A percentile compares a stretch with the other conserved stretches of the same genome.
These are phyloP conservation scores for Diplosphaera chodatii DNA, from an alignment of 139 green algal species.

Conservation along the genomic window DNA sequence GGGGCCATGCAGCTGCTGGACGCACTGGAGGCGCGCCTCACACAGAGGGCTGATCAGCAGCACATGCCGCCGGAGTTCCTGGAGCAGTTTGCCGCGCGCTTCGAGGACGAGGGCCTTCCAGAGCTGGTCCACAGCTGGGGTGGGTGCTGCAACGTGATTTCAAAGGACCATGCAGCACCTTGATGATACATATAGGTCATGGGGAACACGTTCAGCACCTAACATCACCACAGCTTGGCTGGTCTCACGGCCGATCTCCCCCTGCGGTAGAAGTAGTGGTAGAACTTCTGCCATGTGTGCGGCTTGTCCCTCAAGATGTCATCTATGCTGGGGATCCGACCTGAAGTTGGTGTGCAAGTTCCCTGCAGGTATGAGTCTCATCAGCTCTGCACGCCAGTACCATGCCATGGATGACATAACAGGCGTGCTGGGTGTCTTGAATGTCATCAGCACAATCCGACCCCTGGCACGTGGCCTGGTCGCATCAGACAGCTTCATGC, in stretches of 20 bases:
- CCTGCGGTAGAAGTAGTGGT: too few species aligned
- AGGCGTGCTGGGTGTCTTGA: slow-evolving; percentile 40
- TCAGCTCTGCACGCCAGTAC: too few species aligned
- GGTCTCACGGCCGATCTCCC: too few species aligned
- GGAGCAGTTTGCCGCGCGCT: slow-evolving; percentile 60
- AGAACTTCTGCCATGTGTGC: too few species aligned
- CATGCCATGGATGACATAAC: slow-evolving; percentile 65
- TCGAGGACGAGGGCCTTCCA: slow-evolving; percentile 65
- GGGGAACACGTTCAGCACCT: too few species aligned
- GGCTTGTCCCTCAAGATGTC: too few species aligned
- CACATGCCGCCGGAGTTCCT: slow-evolving; percentile 74
- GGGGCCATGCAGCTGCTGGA: slow-evolving; percentile 72
- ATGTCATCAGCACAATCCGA: slow-evolving; percentile 45
- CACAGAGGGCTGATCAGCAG: neutral
- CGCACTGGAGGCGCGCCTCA: slow-evolving; percentile 15
- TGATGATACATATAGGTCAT: too few species aligned
- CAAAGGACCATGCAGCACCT: too few species aligned
- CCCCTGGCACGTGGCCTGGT: slow-evolving; percentile 40
- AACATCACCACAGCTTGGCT: too few species aligned
- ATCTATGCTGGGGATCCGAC: too few species aligned
- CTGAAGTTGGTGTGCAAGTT: too few species aligned
- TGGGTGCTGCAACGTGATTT: too few species aligned
- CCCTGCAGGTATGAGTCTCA: slow-evolving; percentile 40
- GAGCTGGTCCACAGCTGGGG: slow-evolving; percentile 49
- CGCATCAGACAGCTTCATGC: neutral